These are phyloP conservation scores for Bimuria novae-zelandiae DNA, from an alignment of 2,329 filamentous ascomycete species.

Conservation along the genomic window DNA sequence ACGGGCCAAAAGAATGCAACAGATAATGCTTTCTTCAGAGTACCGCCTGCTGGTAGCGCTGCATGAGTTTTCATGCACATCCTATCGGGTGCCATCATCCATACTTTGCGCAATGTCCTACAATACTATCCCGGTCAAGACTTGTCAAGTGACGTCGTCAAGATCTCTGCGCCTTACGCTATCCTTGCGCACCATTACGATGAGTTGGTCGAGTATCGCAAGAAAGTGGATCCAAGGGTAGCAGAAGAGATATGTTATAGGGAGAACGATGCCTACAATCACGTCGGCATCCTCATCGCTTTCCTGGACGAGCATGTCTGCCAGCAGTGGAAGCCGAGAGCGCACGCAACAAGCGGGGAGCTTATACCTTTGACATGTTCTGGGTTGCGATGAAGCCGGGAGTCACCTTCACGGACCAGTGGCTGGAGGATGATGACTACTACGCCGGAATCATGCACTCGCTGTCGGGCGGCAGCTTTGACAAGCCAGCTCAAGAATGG, in stretches of 20 bases:
- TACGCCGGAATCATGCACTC: slow-evolving; percentile 5
- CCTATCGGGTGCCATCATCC: slow-evolving; percentile 1
- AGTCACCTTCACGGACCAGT: neutral
- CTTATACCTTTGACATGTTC: neutral
- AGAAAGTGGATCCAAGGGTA: neutral
- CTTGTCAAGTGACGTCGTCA: slow-evolving; percentile 1
- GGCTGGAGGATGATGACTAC: neutral
- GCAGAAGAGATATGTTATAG: slow-evolving; percentile 1
- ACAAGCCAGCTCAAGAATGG: neutral
- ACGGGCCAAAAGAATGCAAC: neutral
- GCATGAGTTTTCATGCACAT: slow-evolving; percentile 10
- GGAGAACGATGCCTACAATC: slow-evolving; percentile 7
- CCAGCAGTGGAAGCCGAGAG: slow-evolving; percentile 6
- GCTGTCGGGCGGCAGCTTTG: neutral
- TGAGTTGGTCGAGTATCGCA: slow-evolving; percentile 5
- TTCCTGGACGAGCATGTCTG: slow-evolving; percentile 10
- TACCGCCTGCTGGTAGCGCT: neutral
- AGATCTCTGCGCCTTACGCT: slow-evolving; percentile 6
- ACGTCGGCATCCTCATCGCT: slow-evolving; percentile 1
- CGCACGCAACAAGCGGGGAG: slow-evolving; percentile 2
- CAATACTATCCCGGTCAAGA: slow-evolving; percentile 13
- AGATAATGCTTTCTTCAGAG: neutral
- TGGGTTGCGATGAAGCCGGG: slow-evolving; percentile 10
- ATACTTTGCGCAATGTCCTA: slow-evolving; percentile 9
- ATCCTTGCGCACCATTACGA: slow-evolving; percentile 13